Percentiles rank a stretch among this genome's conserved stretches.
Conservation (phyloP, 2,329 filamentous ascomycete genomes). For the Diaporthe nobilis region DNA sequence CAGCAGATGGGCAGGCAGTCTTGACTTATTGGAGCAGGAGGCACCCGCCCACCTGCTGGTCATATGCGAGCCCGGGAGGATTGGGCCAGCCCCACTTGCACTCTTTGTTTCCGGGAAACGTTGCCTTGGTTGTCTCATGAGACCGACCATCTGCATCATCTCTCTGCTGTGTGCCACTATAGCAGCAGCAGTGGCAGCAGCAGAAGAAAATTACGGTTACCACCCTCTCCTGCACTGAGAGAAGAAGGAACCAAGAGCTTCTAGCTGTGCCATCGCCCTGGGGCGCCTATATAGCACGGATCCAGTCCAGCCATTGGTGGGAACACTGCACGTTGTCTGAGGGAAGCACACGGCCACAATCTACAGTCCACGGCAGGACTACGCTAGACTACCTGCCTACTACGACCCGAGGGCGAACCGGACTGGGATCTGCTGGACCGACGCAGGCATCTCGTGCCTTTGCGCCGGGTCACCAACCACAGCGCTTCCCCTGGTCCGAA, state of each 20-base stretch:
- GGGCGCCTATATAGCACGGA: not conserved
- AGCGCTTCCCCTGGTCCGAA: slow-evolving; percentile 40
- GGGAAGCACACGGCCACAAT: not conserved
- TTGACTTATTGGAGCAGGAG: not conserved
- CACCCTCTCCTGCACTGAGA: not conserved
- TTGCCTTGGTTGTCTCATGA: slow-evolving; percentile 4
- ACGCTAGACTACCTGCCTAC: not conserved
- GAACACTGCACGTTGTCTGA: not conserved
- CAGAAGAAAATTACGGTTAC: not conserved
- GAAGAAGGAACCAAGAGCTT: not conserved
- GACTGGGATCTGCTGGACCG: not conserved
- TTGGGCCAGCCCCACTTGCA: slow-evolving; percentile 11
- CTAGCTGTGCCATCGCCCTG: not conserved
- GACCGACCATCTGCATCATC: not conserved
- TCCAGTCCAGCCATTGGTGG: not conserved
- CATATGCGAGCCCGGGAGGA: slow-evolving; percentile 16
- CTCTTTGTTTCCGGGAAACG: not conserved
- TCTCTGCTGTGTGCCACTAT: not conserved
- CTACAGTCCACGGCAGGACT: not conserved
- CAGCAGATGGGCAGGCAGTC: not conserved
- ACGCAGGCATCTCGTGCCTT: slow-evolving; percentile 34
- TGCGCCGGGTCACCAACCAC: slow-evolving; percentile 41
- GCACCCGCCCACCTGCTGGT: slow-evolving; percentile 1
- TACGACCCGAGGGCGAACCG: not conserved
- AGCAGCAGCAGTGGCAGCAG: not conserved